Evolutionary conservation across 345 rosid species (phyloP), one percentile per base, ranked within the genome.

Genomic region (Physaria fendleri): DNA sequence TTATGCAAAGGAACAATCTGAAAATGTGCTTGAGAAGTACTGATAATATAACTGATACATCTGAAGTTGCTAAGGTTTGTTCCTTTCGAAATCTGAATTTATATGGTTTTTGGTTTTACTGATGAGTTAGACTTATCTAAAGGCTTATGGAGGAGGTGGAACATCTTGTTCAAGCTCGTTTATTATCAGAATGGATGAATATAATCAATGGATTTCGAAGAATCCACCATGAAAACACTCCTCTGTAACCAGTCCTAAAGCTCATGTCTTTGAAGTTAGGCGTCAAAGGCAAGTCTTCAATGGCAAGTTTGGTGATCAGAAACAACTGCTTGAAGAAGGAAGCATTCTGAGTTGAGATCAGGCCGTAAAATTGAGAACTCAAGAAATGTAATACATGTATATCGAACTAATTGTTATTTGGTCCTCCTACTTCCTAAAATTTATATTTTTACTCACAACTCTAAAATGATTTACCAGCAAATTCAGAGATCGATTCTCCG

Each of bases 81-180:
- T 53, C 35, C 16, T 17, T 43, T 8, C 28, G 3, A 17, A 47
- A 38, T 22, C 24, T 22, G 24, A 22, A 22, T 22, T 2, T 4
- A 22, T 22, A 22, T 5, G 5, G 9, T 15, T 13, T 33, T 6
- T n/a, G 23, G 47, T 49, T n/a, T 33, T 10, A 6, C 0, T 48
- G 39, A 51, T 59, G 14, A 8, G 0, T n/a, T 13, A n/a, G 1
- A 34, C 48, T 41, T 16, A 15, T 29, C 9, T 14, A 75, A 74
- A 88, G 96, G 98, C 87, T 43, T 88, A 88, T 67, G 98, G 93
- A 14, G 98, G 93, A 58, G 95, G 98, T 48, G 90, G 95, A 62
- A 57, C 78, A 15, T 72, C 64, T 2, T 44, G 77, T 59, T 88
- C 95, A 42, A 92, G 93, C 68, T 88, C 96, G 38, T 88, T 92